Percentiles rank a stretch among this genome's conserved stretches.
Conservation (phyloP, 495 filamentous ascomycete species). For the Filosporella fistucella region DNA sequence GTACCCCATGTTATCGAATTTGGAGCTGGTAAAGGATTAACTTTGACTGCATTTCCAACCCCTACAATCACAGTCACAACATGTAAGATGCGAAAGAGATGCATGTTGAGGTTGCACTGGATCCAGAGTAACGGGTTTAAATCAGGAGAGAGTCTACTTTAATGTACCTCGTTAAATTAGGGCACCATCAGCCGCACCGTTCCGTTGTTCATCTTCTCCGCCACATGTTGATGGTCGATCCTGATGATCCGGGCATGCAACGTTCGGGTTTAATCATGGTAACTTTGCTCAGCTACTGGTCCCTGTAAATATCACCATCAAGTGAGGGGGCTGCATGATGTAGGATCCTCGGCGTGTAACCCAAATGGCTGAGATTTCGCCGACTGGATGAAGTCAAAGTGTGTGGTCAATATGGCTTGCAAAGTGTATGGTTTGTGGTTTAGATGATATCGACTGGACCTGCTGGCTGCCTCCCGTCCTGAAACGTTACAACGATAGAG, state of each 20-base stretch:
- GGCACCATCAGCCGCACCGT: neutral
- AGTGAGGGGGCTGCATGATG: neutral
- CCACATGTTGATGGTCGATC: neutral
- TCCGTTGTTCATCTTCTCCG: neutral
- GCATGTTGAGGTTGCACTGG: neutral
- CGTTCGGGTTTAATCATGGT: neutral
- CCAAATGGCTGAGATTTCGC: too few species aligned
- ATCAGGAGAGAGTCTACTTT: neutral
- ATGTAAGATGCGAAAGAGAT: neutral
- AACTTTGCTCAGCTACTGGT: neutral
- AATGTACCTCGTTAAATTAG: neutral
- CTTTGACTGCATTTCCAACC: conserved; percentile 30
- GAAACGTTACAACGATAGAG: neutral
- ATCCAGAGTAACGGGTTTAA: neutral
- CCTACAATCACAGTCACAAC: neutral
- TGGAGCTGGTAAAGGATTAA: conserved; percentile 52
- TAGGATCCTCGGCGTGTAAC: too few species aligned
- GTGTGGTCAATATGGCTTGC: neutral
- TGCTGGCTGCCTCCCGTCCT: neutral
- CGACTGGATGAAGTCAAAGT: neutral
- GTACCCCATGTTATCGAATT: conserved; percentile 48
- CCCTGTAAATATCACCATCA: neutral
- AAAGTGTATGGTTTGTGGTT: neutral
- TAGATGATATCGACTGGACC: too few species aligned
- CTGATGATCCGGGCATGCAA: neutral